These are phyloP conservation scores for Psilocybe tampanensis DNA, from an alignment of 768 basidiomycete species.

Conservation along the genomic window DNA sequence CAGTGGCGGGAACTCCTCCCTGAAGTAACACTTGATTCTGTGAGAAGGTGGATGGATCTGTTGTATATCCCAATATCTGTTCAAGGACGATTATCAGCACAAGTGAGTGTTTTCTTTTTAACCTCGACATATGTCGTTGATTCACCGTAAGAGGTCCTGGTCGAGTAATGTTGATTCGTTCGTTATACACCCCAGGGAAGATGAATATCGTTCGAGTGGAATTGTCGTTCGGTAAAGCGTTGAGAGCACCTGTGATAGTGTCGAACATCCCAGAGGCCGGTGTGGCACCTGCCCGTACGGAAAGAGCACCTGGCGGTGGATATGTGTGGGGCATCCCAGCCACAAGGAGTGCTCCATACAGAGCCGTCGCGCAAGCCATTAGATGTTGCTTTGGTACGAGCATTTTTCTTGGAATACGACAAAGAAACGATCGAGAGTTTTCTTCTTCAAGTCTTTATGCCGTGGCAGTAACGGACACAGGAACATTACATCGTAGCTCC, in stretches of 20 bases:
- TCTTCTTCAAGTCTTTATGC: too few relatives aligned
- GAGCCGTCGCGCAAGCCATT: neutral
- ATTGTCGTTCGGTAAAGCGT: constrained; percentile 40
- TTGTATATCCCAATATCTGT: constrained; percentile 43
- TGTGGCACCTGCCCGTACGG: constrained; percentile 39
- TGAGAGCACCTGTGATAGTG: constrained; percentile 39
- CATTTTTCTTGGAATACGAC: neutral
- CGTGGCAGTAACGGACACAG: too few relatives aligned
- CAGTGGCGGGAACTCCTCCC: constrained; percentile 24
- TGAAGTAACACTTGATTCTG: constrained; percentile 33
- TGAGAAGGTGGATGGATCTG: constrained; percentile 27
- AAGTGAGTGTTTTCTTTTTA: neutral
- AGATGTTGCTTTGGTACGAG: neutral
- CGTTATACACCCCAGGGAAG: constrained; percentile 48
- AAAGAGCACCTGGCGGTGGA: constrained; percentile 41
- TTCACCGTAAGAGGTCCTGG: constrained; percentile 41
- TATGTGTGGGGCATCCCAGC: constrained; percentile 23
- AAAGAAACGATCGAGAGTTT: neutral
- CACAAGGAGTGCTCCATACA: neutral
- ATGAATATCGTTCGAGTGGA: constrained; percentile 42
- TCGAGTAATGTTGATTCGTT: constrained; percentile 43
- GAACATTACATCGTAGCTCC: too few relatives aligned
- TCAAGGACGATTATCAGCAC: neutral
- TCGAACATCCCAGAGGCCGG: constrained; percentile 38
- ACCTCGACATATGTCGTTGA: neutral